These are phyloP conservation scores for Pestalotiopsis sp. DNA, from an alignment of 2,329 filamentous ascomycete genomes.

Conservation along the genomic window DNA sequence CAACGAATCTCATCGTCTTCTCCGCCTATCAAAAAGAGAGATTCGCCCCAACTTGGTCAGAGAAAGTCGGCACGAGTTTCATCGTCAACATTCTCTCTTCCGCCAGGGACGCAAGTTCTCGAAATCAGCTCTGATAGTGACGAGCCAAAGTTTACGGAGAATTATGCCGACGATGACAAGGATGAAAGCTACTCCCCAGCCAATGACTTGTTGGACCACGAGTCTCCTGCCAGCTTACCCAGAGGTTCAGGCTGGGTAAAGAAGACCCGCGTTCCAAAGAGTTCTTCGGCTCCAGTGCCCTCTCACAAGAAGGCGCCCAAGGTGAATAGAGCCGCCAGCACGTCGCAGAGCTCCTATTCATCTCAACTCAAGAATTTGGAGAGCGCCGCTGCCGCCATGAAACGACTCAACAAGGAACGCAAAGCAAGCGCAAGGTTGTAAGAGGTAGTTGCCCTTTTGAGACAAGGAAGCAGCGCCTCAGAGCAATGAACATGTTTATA, in stretches of 20 bases:
- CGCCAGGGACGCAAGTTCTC: constrained; percentile 39
- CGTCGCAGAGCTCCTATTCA: constrained; percentile 5
- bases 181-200: constrained; percentile 36
- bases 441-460: background rate
- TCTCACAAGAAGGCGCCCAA: background rate
- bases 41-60: background rate
- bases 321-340: background rate
- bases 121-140: constrained; percentile 35
- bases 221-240: constrained; percentile 26
- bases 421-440: constrained; percentile 10
- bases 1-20: background rate
- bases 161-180: constrained; percentile 42
- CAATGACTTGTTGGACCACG: constrained; percentile 38
- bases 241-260: constrained; percentile 25
- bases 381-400: constrained; percentile 12
- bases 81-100: constrained; percentile 30
- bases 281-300: constrained; percentile 15
- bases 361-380: constrained; percentile 5
- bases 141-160: constrained; percentile 34
- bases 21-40: background rate
- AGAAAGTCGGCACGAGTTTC: constrained; percentile 6
- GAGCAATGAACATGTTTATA: background rate
- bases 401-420: constrained; percentile 7
- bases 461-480: background rate
- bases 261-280: constrained; percentile 22